phyloP scores from a whole-genome alignment of 1,284 basidiomycete species.

The Boletellus deceptivus region DNA sequence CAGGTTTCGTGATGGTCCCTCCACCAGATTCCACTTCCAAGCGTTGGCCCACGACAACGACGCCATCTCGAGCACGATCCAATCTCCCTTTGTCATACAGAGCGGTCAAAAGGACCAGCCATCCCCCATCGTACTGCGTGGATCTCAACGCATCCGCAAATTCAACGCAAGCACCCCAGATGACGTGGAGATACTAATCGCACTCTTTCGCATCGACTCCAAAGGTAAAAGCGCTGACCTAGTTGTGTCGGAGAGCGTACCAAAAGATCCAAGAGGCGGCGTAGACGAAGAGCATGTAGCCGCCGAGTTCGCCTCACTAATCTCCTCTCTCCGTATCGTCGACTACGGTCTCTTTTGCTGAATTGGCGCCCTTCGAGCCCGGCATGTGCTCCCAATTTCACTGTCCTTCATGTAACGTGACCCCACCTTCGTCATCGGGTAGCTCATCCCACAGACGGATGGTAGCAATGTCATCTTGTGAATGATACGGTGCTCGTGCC shows the following conservation, averaged over 20 bases:
- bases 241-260: constrained; percentile 81
- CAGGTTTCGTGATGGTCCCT: constrained; percentile 11
- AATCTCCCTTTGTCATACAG: constrained; percentile 28
- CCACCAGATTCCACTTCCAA: constrained; percentile 82
- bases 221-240: constrained; percentile 68
- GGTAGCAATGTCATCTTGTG: too few relatives aligned
- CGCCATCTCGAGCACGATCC: constrained; percentile 55
- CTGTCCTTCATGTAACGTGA: not conserved
- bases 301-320: constrained; percentile 57
- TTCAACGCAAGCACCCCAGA: constrained; percentile 62
- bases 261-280: constrained; percentile 47
- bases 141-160: constrained; percentile 73
- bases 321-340: constrained; percentile 61
- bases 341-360: constrained; percentile 77
- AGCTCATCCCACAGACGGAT: too few relatives aligned
- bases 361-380: constrained; percentile 11
- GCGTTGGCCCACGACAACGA: constrained; percentile 92
- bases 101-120: constrained; percentile 49
- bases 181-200: constrained; percentile 76
- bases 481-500: too few relatives aligned
- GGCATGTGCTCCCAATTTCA: not conserved
- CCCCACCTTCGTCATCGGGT: not conserved
- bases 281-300: constrained; percentile 36
- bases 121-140: constrained; percentile 60
- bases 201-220: constrained; percentile 69